Base-by-base conservation (phyloP, 441 rosid genomes). In the Pelargonium myrrhifolium region DNA sequence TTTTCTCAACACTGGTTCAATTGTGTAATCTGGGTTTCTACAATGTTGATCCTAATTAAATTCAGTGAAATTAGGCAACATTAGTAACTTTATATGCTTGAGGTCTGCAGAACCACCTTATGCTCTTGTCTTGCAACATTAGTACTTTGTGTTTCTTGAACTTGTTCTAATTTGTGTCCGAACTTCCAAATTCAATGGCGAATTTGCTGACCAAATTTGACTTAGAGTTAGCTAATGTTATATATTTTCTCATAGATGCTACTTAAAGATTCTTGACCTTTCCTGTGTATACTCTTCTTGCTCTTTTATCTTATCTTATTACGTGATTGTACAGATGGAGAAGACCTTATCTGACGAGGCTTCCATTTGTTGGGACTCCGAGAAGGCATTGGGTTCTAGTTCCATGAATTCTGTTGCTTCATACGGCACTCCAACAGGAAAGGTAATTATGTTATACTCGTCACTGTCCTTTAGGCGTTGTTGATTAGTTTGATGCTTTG, bases 291-390 rank as follows among this genome's bases (percentile, higher is more conserved):
- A 42, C 47, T 42, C 1, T 2, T 1, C 55, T 9, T 53, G 60
- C 24, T 53, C 60, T 18, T 17, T 1, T 8, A 18, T 17, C 60
- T 4, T 17, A 53, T 17, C 21, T 49, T 17, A 17, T 35, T 1
- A 35, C 39, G 6, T 6, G 85, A 76, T 67, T 68, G 70, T 68
- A 47, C 82, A 63, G 71, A 61, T 77, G 67, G 79, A 80, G 73
- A 75, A 65, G 42, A 45, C 62, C 31, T 24, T 64, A 35, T 65
- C 67, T 49, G 68, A 72, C 31, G 78, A 55, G 21, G 68, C 71
- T 71, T 76, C 77, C 40, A 43, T 18, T 22, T 66, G 35, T 62
- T 70, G 75, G 74, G 77, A 78, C 17, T 72, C 82, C 5, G 60
- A 69, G 72, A 72, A 61, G 59, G 66, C 65, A 11, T 26, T 61